A percentile compares a stretch with the other conserved stretches of the same genome.
These are phyloP conservation scores for Neurospora sp. DNA, from an alignment of 495 filamentous ascomycete species.

Conservation along the genomic window DNA sequence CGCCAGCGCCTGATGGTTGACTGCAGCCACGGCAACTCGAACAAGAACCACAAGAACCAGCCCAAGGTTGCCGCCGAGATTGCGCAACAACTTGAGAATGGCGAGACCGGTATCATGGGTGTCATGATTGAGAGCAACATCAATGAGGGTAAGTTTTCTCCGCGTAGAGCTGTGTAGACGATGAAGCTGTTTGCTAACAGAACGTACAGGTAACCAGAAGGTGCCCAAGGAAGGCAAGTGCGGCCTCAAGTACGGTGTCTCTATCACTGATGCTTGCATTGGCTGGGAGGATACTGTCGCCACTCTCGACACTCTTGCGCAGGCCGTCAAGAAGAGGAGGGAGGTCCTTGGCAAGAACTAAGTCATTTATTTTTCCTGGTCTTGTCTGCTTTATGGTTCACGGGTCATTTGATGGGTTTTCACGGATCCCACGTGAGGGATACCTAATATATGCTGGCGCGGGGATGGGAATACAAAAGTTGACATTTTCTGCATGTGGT, in stretches of 20 bases:
- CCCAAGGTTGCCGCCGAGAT: constrained; percentile 81
- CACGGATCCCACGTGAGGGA: neutral
- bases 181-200: constrained; percentile 8
- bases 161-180: neutral
- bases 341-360: constrained; percentile 27
- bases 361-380: neutral
- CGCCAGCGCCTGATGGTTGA: constrained; percentile 87
- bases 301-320: constrained; percentile 69
- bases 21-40: constrained; percentile 93
- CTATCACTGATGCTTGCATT: constrained; percentile 97
- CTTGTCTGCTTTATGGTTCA: neutral
- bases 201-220: constrained; percentile 67
- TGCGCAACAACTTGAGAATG: constrained; percentile 73
- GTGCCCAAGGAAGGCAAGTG: constrained; percentile 81
- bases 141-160: constrained; percentile 59
- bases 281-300: constrained; percentile 84
- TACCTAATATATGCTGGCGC: neutral
- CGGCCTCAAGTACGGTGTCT: constrained; percentile 87
- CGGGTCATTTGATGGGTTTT: neutral
- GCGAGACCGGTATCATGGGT: constrained; percentile 86
- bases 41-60: constrained; percentile 95
- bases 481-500: neutral
- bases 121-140: constrained; percentile 99
- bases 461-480: neutral
- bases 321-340: constrained; percentile 63